A percentile compares a stretch with the other conserved stretches of the same genome.
These are phyloP conservation scores for Penicillium simplicissimum DNA, from an alignment of 495 filamentous ascomycete species.

Conservation along the genomic window DNA sequence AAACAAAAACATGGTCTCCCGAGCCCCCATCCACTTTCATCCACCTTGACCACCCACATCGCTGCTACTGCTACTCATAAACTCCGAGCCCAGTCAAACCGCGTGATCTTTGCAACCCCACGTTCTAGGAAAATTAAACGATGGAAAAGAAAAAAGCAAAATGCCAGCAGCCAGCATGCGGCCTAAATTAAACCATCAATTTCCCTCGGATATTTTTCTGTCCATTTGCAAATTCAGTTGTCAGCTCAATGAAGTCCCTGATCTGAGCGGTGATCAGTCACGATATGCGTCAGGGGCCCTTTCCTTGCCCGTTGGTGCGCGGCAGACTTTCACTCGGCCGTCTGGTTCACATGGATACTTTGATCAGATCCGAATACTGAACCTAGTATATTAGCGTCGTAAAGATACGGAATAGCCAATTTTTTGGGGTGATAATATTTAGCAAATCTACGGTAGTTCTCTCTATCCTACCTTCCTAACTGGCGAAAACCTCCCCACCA, in stretches of 20 bases:
- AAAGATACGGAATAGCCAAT: background rate
- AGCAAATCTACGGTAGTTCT: background rate
- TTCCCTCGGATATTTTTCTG: too few species aligned
- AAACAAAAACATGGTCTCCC: background rate
- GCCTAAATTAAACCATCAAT: background rate
- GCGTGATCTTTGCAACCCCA: conserved; percentile 15
- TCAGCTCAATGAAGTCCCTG: background rate
- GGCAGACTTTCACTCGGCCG: background rate
- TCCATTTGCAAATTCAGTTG: background rate
- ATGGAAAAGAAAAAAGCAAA: conserved; percentile 11
- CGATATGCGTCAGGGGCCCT: background rate
- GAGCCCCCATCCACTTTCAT: background rate
- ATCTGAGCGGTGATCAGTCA: background rate
- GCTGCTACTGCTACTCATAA: background rate
- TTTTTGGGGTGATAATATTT: background rate
- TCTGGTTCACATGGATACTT: background rate
- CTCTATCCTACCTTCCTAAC: background rate
- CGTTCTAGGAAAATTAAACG: conserved; percentile 24
- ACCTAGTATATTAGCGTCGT: background rate
- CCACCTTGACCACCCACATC: background rate
- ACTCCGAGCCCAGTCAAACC: background rate
- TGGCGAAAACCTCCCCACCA: background rate
- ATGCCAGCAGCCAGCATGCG: background rate
- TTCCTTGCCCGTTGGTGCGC: background rate
- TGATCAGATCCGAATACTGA: background rate